Base-by-base conservation (phyloP, 768 basidiomycete genomes). In the Boletus huronensis region DNA sequence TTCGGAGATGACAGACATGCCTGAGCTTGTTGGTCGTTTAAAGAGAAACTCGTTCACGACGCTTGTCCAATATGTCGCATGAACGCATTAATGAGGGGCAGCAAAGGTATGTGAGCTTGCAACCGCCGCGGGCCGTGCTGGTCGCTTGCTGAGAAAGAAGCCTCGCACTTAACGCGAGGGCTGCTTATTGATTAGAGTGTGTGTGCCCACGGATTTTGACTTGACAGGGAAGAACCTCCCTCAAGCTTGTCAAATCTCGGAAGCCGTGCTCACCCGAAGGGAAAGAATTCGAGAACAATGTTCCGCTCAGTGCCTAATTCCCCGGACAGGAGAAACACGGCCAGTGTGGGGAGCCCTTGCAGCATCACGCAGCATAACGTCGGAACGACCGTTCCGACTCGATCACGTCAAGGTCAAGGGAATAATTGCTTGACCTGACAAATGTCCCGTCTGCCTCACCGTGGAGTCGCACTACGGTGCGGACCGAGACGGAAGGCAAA, bases 161-260 rank as follows among this genome's bases (percentile, higher is more conserved):
- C 65, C 67, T 71, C 55, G 50, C 62, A 50, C 50, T 46, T 52
- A 41, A 23, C 43, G 53, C 53, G 58, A 58, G 60, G 59, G 40
- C 31, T 42, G 39, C 6, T 46, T 43, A 39, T 50, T 36, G 65
- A 56, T 50, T 59, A 6, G 47, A 34, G 43, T 41, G 51, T 42
- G 46, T 31, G 51, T 50, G 34, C 35, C 66, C 69, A 56, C 52
- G 55, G 53, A 54, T 53, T 52, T 58, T 45, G 42, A 49, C 52
- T 46, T 28, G 57, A 51, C 48, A 53, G 32, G 53, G 41, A 53
- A 42, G 38, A 32, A 19, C 21, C 17, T 47, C n/a, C 23, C 47
- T 49, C 43, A 40, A 55, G 56, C 48, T 42, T 50, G 57, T 49
- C 54, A 58, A 31, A 35, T 48, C 59, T 53, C 53, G 62, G 62